A percentile compares a stretch with the other conserved stretches of the same genome.
phyloP scores from a whole-genome alignment of 805 yeast species.

The Wickerhamomyces hampshirensis region DNA sequence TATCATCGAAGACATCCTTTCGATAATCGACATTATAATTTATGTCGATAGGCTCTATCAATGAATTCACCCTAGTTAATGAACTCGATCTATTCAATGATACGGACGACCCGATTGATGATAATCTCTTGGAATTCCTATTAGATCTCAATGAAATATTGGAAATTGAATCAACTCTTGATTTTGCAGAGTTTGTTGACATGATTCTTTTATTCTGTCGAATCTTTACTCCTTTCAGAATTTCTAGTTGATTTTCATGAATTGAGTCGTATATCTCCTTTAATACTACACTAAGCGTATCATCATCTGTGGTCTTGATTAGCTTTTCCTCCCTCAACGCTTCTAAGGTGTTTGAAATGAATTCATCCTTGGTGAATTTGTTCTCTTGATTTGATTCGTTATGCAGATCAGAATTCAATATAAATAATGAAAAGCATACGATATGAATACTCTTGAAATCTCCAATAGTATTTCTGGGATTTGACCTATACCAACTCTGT shows the following conservation, averaged over 20 bases:
- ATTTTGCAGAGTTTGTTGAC: conserved; percentile 3
- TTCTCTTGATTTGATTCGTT: conserved; percentile 36
- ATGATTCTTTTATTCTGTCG: conserved; percentile 6
- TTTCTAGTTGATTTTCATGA: conserved; percentile 18
- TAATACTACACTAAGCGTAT: conserved; percentile 12
- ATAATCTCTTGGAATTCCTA: conserved; percentile 19
- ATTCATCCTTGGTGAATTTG: conserved; percentile 38
- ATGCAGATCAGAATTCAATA: conserved; percentile 75
- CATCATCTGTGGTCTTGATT: conserved; percentile 1
- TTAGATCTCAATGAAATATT: conserved; percentile 20
- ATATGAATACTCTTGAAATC: conserved; percentile 61
- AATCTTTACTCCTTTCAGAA: conserved; percentile 8
- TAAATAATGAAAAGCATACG: conserved; percentile 62
- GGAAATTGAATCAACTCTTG: conserved; percentile 6
- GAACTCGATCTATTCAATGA: conserved; percentile 8
- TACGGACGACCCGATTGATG: conserved; percentile 21
- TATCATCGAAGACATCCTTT: conserved; percentile 49
- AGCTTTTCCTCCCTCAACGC: conserved; percentile 33
- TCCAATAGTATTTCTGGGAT: conserved; percentile 45
- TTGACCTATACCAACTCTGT: conserved; percentile 49
- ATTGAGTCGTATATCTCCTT: conserved; percentile 34
- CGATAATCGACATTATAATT: conserved; percentile 26
- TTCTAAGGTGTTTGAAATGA: conserved; percentile 44
- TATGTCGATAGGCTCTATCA: conserved; percentile 10
- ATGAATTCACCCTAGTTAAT: conserved; percentile 6